Evolutionary conservation across 306 rosid genomes (phyloP), one percentile per base, ranked within the genome.

Genomic region (Geum urbanum): DNA sequence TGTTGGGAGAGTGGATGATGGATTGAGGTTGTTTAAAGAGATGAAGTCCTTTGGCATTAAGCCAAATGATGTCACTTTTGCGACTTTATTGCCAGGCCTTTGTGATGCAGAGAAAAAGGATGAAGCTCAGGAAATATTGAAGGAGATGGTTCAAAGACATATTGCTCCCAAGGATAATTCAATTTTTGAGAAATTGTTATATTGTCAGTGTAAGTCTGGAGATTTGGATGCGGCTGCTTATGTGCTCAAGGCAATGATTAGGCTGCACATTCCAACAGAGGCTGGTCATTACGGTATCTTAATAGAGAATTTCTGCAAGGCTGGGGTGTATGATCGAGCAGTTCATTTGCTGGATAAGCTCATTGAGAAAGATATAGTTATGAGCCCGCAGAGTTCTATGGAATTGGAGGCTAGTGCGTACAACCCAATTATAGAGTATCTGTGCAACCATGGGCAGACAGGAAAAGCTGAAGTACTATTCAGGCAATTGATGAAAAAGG

Each of bases 401-500:
- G 94, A 85, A 70, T 84, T 94, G 80, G 97, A 85, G 72, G 69
- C 95, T 76, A 74, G 78, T 84, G 90, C 96, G 60, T 94, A 86
- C 73, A 90, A 90, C 74, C 83, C 78, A 66, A 85, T 94, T 79
- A 88, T 94, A 63, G 64, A 76, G 86, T 83, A 88, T 77, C 75
- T 88, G 32, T 94, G 97, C 73, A 72, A 86, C 55, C 73, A 88
- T 78, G 94, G 97, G 52, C 71, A 79, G 74, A 86, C 98, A 0
- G 78, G 41, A 48, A 94, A 88, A 71, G 98, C 98, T 3, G 98
- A 90, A 63, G 82, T 60, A 0, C 82, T 94, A 72, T 87, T 88
- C 74, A 83, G 96, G 63, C 97, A 94, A 81, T 72, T 94, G 69
- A 59, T 94, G 95, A 94, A 94, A 74, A 90, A 73, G 83, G 97